Conservation (phyloP, 2,329 filamentous ascomycete species). For the Colletotrichum musae region DNA sequence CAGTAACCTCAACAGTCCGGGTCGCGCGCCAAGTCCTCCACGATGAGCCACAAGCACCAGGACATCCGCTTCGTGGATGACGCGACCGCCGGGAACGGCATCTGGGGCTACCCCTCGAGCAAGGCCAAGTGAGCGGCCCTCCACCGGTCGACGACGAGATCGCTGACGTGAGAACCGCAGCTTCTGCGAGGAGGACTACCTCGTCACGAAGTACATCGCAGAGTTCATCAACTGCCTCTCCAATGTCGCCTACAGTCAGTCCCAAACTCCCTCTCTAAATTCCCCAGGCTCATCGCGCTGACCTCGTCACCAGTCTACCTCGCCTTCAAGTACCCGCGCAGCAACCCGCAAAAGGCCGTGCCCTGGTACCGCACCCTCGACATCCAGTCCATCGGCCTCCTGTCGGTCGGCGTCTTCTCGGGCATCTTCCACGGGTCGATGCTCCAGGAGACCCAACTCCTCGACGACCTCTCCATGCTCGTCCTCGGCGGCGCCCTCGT, state of each 20-base stretch:
- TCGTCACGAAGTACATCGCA: constrained; percentile 58
- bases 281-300: background rate
- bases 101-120: constrained; percentile 57
- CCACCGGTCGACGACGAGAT: background rate
- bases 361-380: constrained; percentile 53
- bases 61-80: constrained; percentile 55
- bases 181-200: constrained; percentile 49
- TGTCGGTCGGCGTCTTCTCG: constrained; percentile 59
- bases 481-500: constrained; percentile 66
- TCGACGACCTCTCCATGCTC: constrained; percentile 73
- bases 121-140: constrained; percentile 52
- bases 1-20: too few species aligned
- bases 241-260: constrained; percentile 52
- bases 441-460: constrained; percentile 59
- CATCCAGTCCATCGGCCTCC: constrained; percentile 57
- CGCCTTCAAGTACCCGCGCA: constrained; percentile 54
- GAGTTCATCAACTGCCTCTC: constrained; percentile 62
- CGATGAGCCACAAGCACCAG: constrained; percentile 49
- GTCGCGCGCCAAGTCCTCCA: background rate
- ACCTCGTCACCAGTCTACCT: constrained; percentile 53
- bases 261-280: background rate
- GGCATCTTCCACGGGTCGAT: constrained; percentile 62
- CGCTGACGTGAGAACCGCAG: constrained; percentile 24
- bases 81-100: constrained; percentile 50
- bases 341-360: constrained; percentile 48